Base-by-base conservation (phyloP, 345 rosid genomes). In the Chamaenerion angustifolium region DNA sequence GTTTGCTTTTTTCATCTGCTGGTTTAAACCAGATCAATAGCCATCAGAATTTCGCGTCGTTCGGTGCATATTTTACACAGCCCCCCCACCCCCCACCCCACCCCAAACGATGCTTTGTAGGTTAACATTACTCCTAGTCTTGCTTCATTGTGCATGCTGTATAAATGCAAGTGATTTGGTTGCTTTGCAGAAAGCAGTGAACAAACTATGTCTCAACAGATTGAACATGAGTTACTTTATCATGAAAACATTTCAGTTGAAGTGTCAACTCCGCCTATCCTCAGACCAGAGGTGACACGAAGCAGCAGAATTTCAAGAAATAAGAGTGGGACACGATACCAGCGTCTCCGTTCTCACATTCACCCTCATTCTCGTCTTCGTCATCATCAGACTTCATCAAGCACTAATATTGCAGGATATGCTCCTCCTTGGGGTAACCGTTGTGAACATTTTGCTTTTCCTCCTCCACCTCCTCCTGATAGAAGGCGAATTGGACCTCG, bases 381-480 rank as follows among this genome's bases (percentile, higher is more conserved):
- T 56, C 52, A 27, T 82, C 88, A 45, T 13, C 71, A 50, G 66
- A 45, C 52, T 50, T 46, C 56, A 14, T 16, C 43, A 31, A 42
- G 49, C 31, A 10, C 52, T 14, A 40, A 72, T 73, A 84, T 93
- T 70, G 64, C 73, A 46, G 99, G 99, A 11, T 88, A 93, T 72
- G 66, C 74, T 15, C 99, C 88, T 75, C 97, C 99, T 25, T 79
- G 75, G 18, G 92, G 96, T 52, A 95, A 93, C 75, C 95, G 73
- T 9, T 93, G 99, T 75, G 66, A 69, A 50, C 70, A 66, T 65
- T 93, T 93, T 66, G 77, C 76, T 48, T 65, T 88, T 61, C 95
- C 99, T 66, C 93, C 95, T 62, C 99, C 99, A 8, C 99, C 99
- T 31, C 97, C 97, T 3, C 88, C 94, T 10, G 95, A 88, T 68